Evolutionary conservation across 2,329 filamentous ascomycete species (phyloP), one percentile per base, ranked within the genome.

Genomic region (Penicillium sp.): DNA sequence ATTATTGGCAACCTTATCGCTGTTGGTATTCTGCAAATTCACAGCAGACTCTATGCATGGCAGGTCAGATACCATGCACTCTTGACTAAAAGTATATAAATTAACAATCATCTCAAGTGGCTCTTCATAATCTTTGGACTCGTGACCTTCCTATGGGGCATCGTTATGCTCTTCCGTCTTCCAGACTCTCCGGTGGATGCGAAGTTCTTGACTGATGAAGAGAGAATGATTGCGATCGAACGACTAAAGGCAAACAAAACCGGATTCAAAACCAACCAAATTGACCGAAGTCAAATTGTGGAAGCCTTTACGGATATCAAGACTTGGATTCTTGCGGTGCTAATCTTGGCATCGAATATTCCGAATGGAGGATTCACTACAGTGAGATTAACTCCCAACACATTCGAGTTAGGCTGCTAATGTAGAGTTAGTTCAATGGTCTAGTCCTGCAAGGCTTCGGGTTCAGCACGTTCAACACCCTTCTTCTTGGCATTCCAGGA

Each of bases 241-340:
- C 53, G 65, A 3, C 38, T 68, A 24, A 59, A 54, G 24, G 51
- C 55, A 7, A 68, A 68, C 16, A 50, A 63, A 21, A 60, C 62
- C 2, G 65, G 65, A 2, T 62, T 56, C 39, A 66, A 66, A 34
- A 78, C 76, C 51, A 74, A 68, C 1, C 66, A 74, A 23, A 73
- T 75, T 56, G 77, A 79, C 49, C 52, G 62, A 10, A 52, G 58
- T 3, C 76, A 79, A 42, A 65, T 76, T 23, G 52, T 57, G 28
- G 77, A 79, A 50, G 62, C 65, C 8, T 57, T 57, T 3, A 34
- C 10, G 6, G 58, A 57, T 39, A 8, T 48, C 8, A 54, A 55
- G 33, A 59, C 56, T 2, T 59, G 54, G 56, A 24, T 59, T 15
- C 46, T 61, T 33, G 65, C 61, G 15, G 34, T 67, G 5, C 59